Evolutionary conservation across 225 moss, liverwort and hornwort genomes (phyloP), one percentile per base, ranked within the genome.

Genomic region (Marchantia polymorpha): DNA sequence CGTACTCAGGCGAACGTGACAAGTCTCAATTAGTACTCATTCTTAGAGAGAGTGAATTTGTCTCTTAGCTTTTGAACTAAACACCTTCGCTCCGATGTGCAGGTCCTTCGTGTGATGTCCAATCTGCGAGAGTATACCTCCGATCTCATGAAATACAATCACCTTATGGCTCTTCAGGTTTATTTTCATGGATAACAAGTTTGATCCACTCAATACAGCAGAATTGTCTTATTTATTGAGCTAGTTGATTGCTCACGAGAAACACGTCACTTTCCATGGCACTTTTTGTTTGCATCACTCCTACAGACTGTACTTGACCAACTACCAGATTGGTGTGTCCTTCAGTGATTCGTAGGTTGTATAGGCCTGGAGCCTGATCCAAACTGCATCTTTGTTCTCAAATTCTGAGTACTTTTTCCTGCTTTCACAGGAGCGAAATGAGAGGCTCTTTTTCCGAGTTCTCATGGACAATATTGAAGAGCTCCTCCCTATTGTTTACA

Each of bases 161-260:
- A 89, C 80, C 87, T 94, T 49, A 92, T 94, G 87, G 91, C 90
- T 75, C 82, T 94, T 39, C 94, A 94, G 92, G 94, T 94, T 56
- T 73, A 39, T 52, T 25, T 55, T 53, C 51, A 15, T 23, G 23
- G 12, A 20, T 0, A 51, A 19, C 9, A 22, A 25, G 22, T 70
- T 49, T 39, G 10, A 4, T 19, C 14, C 69, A 15, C 25, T 12
- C 20, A 72, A 14, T 19, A 23, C 22, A 29, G 68, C 31, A 29
- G 31, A 16, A 27, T 20, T 47, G 72, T 69, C 17, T 69, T 16
- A 10, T 69, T 5, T 29, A 19, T 47, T 47, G 9, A 7, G 46
- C 31, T 47, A 47, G 46, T 16, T 16, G 69, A 19, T 20, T 16
- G 58, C 19, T 58, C 13, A 15, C 58, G 17, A 58, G 58, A 58